Evolutionary conservation across 1,139 yeast species (phyloP), one percentile per base, ranked within the genome.

Genomic region (Geotrichum candidum): DNA sequence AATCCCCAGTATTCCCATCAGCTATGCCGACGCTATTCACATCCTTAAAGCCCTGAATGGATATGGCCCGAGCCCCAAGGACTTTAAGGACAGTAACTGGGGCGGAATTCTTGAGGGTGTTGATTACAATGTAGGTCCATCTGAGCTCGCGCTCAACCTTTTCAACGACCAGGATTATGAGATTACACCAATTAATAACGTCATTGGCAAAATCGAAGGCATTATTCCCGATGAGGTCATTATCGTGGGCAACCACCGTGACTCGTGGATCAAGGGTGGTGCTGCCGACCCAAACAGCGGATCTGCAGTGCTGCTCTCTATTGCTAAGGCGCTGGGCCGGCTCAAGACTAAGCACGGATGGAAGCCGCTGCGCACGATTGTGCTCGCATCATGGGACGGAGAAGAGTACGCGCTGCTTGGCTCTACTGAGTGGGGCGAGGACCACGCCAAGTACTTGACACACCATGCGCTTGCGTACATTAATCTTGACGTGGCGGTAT

Each of bases 271-370:
- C 64, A 80, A 82, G 59, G 87, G 87, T 60, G 88, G 88, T 25
- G 88, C 88, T 2, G 86, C 84, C 18, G 90, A 86, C 71, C 90
- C 91, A 56, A 85, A 85, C 71, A 80, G 85, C 56, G 90, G 90
- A 0, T 79, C 86, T 38, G 84, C 90, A 0, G 82, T 77, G 0
- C 63, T 85, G 65, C 72, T 86, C 60, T 90, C 86, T 70, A 73
- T 86, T 45, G 83, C 85, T 15, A 77, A 86, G 62, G 84, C 82
- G 0, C 74, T 85, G 51, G 80, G 81, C 31, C 79, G 76, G 59
- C 79, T 91, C 55, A 68, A 72, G 53, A 66, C 69, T 51, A 69
- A 74, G 60, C 64, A 69, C 1, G 89, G 88, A 6, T 86, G 87
- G 87, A 78, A 78, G 67, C 90, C 90, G n/a, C 72, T 77, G 59